Evolutionary conservation across 2,329 filamentous ascomycete genomes (phyloP), one percentile per base, ranked within the genome.

Genomic region (Alternaria arbusti): DNA sequence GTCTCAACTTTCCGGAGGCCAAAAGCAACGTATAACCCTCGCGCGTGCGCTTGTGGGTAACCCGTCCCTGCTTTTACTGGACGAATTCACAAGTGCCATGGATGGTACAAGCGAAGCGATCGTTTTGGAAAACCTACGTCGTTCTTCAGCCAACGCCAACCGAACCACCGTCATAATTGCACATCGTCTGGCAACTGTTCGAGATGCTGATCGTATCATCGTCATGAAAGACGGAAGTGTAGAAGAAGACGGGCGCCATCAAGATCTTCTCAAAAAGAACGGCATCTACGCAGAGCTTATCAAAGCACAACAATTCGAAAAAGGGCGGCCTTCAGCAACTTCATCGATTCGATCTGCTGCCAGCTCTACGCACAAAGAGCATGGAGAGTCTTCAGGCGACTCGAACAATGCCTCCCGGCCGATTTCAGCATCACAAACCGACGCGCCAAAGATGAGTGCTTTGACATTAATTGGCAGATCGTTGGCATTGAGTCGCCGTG

Each of bases 21-120:
- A 80, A 54, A 80, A 79, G 57, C 78, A 80, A 57, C 74, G 78
- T n/a, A 74, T 80, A 45, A 75, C 74, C 8, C 66, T 80, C n/a
- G 78, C 78, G 6, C 71, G 78, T 23, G 77, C 78, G 6, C 54
- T 80, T 13, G 77, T 78, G 10, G 70, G 74, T 5, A 72, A 76
- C 15, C 78, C 78, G 15, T 63, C 72, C 10, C 54, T 80, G 5
- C 66, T 80, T 12, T 70, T 81, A 15, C 65, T 80, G 9, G 78
- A 80, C 47, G 78, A 80, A 43, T 78, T 76, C 51, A 80, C 78
- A 1, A 78, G 75, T 51, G 78, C 78, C 13, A 76, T 70, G 68
- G 68, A 70, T 40, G 66, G 66, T 44, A 73, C 66, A 5, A 78
- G 72, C 40, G 78, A 80, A 54, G 72, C 73, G 12, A 66, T 74